Evolutionary conservation across 2,329 filamentous ascomycete genomes (phyloP), one percentile per base, ranked within the genome.

Genomic region (Fusarium verticillioides): DNA sequence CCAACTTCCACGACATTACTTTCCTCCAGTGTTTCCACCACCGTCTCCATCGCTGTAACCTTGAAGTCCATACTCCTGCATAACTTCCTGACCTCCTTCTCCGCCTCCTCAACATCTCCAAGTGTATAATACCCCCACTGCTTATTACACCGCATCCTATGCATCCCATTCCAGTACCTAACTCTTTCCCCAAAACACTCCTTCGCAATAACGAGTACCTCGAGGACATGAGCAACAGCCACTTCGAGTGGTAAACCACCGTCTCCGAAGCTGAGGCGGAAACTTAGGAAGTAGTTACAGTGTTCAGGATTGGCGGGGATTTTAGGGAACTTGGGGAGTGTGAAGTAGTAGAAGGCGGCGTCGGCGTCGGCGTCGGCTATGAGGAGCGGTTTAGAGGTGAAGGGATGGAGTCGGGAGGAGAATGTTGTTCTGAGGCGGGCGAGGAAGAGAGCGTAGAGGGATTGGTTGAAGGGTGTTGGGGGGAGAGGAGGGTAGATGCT

Each of bases 91-190:
- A 60, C 53, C 7, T 37, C 13, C 5, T 11, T 1, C 39, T 67
- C 62, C 2, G 42, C 46, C 13, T 37, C 11, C 21, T 47, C 36
- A 2, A 60, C 21, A 37, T 67, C 53, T 1, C 0, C 15, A 15
- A 23, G 21, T 1, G 21, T 53, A 16, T 67, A 67, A 5, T 40
- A 67, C 0, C 53, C 64, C 53, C 53, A 60, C 40, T 67, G 62
- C 34, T 46, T 66, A 12, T 60, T 60, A 4, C 32, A 59, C 3
- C 53, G 10, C 28, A 16, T 49, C 1, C 36, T 34, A n/a, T 26
- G 11, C 15, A 60, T 28, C 18, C 53, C 53, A 66, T 60, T 23
- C 62, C 62, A 67, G 0, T 53, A 53, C 21, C 21, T 46, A 1
- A 44, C 30, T 7, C 52, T 21, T 9, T 53, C 30, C 0, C 46